phyloP scores from a whole-genome alignment of 306 rosid genomes.

The Pyrus bretschneideri region DNA sequence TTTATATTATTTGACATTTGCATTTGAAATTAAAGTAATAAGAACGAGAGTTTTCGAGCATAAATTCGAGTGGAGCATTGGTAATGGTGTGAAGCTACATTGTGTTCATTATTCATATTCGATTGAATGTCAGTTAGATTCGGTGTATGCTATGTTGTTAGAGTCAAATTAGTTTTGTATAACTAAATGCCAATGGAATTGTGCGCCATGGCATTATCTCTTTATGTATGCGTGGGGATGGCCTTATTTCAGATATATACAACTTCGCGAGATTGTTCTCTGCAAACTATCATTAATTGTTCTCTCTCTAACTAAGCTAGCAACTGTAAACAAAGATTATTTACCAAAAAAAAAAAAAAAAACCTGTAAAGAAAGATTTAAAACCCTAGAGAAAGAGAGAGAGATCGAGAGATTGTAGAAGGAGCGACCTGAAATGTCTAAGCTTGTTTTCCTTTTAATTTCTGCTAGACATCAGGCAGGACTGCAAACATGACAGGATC shows the following conservation, averaged over 20 bases:
- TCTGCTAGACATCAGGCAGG: background rate
- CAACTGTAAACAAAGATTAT: background rate
- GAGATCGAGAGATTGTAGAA: background rate
- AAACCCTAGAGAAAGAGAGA: background rate
- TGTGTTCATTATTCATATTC: background rate
- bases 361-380: background rate
- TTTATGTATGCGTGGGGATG: background rate
- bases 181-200: background rate
- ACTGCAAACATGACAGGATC: background rate
- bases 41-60: background rate
- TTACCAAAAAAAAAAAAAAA: background rate
- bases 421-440: background rate
- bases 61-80: background rate
- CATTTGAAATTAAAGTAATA: background rate
- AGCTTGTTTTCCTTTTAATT: background rate
- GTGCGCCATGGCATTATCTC: background rate
- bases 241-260: background rate
- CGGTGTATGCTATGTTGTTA: background rate
- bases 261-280: background rate
- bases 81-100: background rate
- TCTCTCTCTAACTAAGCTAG: background rate
- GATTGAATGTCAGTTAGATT: background rate
- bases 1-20: background rate
- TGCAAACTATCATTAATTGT: background rate
- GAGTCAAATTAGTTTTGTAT: background rate